phyloP scores from a whole-genome alignment of 2,329 filamentous ascomycete genomes.

The Aureobasidium vineae region DNA sequence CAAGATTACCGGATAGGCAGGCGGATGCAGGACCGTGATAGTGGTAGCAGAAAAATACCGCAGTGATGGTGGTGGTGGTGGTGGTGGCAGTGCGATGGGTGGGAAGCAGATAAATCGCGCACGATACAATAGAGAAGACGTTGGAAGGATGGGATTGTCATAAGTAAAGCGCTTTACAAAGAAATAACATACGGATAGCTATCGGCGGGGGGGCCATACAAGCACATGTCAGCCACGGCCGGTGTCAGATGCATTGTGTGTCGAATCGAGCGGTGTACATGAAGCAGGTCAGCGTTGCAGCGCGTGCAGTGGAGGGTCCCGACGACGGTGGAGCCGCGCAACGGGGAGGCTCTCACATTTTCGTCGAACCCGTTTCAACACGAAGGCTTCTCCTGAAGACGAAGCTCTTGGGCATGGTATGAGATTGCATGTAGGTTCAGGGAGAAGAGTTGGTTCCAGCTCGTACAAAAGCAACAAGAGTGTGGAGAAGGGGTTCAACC shows the following conservation, averaged over 20 bases:
- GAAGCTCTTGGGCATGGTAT: neutral
- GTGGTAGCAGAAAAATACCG: constrained; percentile 10
- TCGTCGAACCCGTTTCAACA: neutral
- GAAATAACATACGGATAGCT: neutral
- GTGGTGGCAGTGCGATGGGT: constrained; percentile 24
- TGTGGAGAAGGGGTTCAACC: constrained; percentile 6
- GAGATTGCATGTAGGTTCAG: constrained; percentile 6
- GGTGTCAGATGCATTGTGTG: neutral
- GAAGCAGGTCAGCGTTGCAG: constrained; percentile 16
- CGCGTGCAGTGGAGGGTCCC: neutral
- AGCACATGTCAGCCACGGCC: constrained; percentile 20
- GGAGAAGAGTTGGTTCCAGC: constrained; percentile 1
- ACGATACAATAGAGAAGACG: constrained; percentile 1
- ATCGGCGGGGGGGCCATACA: constrained; percentile 3
- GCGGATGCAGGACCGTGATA: constrained; percentile 7
- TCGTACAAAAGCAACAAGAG: neutral
- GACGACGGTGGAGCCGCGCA: neutral
- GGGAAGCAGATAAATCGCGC: constrained; percentile 22
- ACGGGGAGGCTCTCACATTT: too few species aligned
- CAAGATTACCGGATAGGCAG: constrained; percentile 8
- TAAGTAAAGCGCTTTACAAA: constrained; percentile 19
- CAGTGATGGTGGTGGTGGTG: neutral
- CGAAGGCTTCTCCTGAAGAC: neutral
- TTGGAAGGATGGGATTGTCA: neutral
- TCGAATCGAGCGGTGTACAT: constrained; percentile 21